Evolutionary conservation across 2,329 filamentous ascomycete genomes (phyloP).

Genomic region (Leptographium flavum): DNA sequence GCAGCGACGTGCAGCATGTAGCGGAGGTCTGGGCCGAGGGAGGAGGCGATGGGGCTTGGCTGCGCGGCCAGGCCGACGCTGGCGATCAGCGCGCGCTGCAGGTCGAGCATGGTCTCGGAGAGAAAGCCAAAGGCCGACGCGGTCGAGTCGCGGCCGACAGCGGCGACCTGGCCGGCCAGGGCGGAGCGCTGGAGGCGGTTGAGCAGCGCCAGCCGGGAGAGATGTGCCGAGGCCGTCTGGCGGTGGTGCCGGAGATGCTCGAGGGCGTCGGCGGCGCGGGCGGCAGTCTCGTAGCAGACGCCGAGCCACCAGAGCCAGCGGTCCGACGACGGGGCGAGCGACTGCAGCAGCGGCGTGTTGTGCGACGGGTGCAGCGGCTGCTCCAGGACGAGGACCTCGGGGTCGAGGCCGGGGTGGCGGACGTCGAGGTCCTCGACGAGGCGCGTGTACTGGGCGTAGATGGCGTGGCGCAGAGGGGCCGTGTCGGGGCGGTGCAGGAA

Average conservation of each 20-base stretch:
- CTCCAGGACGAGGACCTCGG: constrained; percentile 6
- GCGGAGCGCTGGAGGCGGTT: constrained; percentile 48
- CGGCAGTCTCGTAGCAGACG: constrained; percentile 34
- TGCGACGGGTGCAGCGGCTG: constrained; percentile 45
- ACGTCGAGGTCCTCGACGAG: background rate
- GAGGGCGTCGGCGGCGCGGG: constrained; percentile 28
- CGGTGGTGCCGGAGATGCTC: constrained; percentile 27
- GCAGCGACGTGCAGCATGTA: constrained; percentile 25
- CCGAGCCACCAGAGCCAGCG: constrained; percentile 29
- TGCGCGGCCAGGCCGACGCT: background rate
- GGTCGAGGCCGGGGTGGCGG: background rate
- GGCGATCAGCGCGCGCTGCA: constrained; percentile 1
- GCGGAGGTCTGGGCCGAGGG: constrained; percentile 6
- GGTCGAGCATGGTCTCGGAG: constrained; percentile 11
- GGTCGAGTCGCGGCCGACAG: constrained; percentile 47
- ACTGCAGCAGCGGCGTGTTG: constrained; percentile 36
- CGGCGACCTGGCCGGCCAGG: constrained; percentile 36
- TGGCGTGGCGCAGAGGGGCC: constrained; percentile 18
- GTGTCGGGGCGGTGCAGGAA: constrained; percentile 18
- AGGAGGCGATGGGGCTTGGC: background rate
- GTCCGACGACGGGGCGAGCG: constrained; percentile 15
- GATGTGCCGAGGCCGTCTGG: constrained; percentile 21
- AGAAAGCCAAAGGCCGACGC: constrained; percentile 38
- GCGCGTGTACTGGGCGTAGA: constrained; percentile 17
- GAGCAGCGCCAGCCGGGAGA: constrained; percentile 36